phyloP scores from a whole-genome alignment of 176 grass and related monocot genomes.

The Themeda triandra region DNA sequence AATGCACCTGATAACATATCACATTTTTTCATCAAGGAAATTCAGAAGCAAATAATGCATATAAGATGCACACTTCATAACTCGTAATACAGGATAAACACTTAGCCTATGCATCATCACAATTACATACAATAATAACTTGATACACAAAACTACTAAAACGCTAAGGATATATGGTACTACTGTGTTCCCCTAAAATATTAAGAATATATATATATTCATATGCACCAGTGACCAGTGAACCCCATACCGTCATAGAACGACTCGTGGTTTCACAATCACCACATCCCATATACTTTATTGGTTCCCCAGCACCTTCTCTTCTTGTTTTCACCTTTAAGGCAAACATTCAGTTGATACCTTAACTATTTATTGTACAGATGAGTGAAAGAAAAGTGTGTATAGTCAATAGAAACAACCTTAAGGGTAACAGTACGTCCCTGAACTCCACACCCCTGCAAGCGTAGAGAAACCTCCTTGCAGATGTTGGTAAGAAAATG shows the following conservation, averaged over 20 bases:
- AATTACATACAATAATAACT: slow-evolving; percentile 17
- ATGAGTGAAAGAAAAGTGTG: slow-evolving; percentile 4
- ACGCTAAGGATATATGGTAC: slow-evolving; percentile 16
- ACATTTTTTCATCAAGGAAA: slow-evolving; percentile 15
- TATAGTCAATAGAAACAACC: slow-evolving; percentile 43
- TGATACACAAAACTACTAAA: not conserved
- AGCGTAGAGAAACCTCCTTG: slow-evolving; percentile 87
- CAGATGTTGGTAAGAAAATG: slow-evolving; percentile 87
- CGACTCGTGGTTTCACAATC: slow-evolving; percentile 88
- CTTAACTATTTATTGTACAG: slow-evolving; percentile 13
- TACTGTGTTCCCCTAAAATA: not conserved
- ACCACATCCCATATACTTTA: slow-evolving; percentile 96
- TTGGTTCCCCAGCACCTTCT: slow-evolving; percentile 79
- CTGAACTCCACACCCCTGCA: slow-evolving; percentile 86
- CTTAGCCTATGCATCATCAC: not conserved
- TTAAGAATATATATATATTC: slow-evolving; percentile 21
- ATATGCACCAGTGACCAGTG: slow-evolving; percentile 15
- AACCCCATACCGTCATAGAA: slow-evolving; percentile 64
- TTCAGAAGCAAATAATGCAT: slow-evolving; percentile 22
- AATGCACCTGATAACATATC: not conserved
- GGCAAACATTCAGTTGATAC: slow-evolving; percentile 24
- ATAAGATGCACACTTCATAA: not conserved
- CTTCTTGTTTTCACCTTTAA: slow-evolving; percentile 72
- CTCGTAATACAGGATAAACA: slow-evolving; percentile 10
- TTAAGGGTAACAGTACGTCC: slow-evolving; percentile 91